Evolutionary conservation across 768 basidiomycete species (phyloP), one percentile per base, ranked within the genome.

Genomic region (Gloeostereum incarnatum): DNA sequence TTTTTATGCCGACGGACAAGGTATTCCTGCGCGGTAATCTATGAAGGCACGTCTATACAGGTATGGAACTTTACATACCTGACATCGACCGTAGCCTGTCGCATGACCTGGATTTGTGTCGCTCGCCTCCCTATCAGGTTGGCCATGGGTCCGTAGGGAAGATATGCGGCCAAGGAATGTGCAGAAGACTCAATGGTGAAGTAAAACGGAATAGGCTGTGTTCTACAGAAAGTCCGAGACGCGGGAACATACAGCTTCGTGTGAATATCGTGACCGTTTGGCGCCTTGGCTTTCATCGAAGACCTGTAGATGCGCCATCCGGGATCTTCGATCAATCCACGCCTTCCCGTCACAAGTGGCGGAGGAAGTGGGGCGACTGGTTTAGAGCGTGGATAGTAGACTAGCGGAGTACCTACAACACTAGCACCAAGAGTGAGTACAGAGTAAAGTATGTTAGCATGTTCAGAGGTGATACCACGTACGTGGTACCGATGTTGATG

Each of bases 81-180:
- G 19, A 79, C 77, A 51, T 86, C 81, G 6, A 84, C 78, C 5
- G 67, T 69, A 3, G 72, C 69, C 53, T 86, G 84, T 38, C 84
- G 66, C 56, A 84, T 63, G 16, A 85, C 48, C 46, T 79, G 71
- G 18, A 86, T 57, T 5, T 67, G 70, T 4, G 77, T 82, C 14
- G 57, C 50, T 39, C 55, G 62, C 31, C 57, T 60, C 6, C 44
- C 35, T 5, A 58, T 40, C 45, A 57, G 43, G 48, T 62, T 39
- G 43, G 57, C 35, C 7, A 63, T 64, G 0, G 82, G 84, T 23
- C 69, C 68, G 23, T 68, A 65, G 7, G 81, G 77, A 32, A 79
- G 52, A 49, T 81, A 82, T 4, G 71, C 61, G 2, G 73, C 71
- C 10, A 87, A 60, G 9, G 81, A 72, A 21, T 63, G 53, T 0